Percentiles rank a stretch among this genome's conserved stretches.
Conservation (phyloP, 1,139 yeast genomes). For the Suhomyces chickasaworum region DNA sequence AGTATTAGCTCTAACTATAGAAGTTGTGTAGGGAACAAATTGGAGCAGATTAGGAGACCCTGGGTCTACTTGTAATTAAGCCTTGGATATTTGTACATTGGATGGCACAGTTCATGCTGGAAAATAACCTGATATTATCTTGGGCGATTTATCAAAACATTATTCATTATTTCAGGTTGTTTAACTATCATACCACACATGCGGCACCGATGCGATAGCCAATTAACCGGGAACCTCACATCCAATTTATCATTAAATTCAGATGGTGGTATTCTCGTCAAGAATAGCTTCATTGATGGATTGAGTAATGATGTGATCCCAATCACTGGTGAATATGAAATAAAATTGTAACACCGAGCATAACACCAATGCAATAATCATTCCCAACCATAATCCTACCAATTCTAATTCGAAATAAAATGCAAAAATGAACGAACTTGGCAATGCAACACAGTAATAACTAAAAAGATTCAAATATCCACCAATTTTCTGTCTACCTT, state of each 20-base stretch:
- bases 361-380: slow-evolving; percentile 55
- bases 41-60: no score
- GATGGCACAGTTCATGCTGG: background rate
- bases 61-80: background rate
- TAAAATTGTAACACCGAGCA: slow-evolving; percentile 49
- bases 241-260: background rate
- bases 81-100: background rate
- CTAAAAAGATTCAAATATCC: slow-evolving; percentile 58
- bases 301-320: slow-evolving; percentile 55
- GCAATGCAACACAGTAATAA: slow-evolving; percentile 61
- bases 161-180: background rate
- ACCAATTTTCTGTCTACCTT: slow-evolving; percentile 68
- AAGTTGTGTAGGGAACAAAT: no score
- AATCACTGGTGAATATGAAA: slow-evolving; percentile 51
- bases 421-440: slow-evolving; percentile 56
- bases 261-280: slow-evolving; percentile 35
- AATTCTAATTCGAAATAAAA: slow-evolving; percentile 48
- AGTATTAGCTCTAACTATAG: no score
- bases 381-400: slow-evolving; percentile 64
- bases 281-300: slow-evolving; percentile 44
- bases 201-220: background rate
- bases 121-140: background rate
- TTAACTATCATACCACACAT: background rate
- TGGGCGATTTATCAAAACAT: background rate
- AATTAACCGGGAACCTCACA: background rate